Percentiles rank a stretch among this genome's conserved stretches.
Evolutionary conservation across 495 filamentous ascomycete species (phyloP).

Genomic region (Penicillium waksmanii): DNA sequence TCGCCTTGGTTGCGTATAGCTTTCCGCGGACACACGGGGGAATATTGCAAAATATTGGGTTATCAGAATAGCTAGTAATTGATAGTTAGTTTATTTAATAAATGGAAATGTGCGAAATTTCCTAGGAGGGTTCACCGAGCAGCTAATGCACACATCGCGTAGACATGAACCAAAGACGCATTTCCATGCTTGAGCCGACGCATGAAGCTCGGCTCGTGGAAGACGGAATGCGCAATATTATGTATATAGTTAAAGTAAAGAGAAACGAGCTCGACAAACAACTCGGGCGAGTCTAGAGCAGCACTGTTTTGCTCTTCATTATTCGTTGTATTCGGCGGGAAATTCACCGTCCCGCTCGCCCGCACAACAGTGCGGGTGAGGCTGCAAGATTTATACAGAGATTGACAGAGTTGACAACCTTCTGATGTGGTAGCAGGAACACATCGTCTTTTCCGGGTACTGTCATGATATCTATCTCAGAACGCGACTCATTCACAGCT

Average conservation of each 20-base stretch:
- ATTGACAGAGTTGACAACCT: constrained; percentile 21
- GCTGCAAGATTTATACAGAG: constrained; percentile 16
- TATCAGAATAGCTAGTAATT: constrained; percentile 24
- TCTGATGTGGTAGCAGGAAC: constrained; percentile 10
- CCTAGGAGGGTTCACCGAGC: constrained; percentile 19
- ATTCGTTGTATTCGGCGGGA: background rate
- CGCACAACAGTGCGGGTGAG: constrained; percentile 4
- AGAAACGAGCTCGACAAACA: background rate
- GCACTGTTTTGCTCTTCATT: background rate
- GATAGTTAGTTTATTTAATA: background rate
- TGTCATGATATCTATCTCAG: background rate
- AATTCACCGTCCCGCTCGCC: background rate
- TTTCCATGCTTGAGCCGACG: constrained; percentile 20
- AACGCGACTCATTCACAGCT: constrained; percentile 5
- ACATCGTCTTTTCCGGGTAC: constrained; percentile 26
- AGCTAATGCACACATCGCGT: constrained; percentile 31
- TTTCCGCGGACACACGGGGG: constrained; percentile 23
- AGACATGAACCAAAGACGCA: constrained; percentile 22
- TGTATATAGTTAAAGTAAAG: constrained; percentile 34
- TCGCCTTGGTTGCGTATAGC: constrained; percentile 15
- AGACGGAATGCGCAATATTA: constrained; percentile 30
- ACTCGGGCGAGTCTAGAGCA: background rate
- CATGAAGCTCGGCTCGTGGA: constrained; percentile 28
- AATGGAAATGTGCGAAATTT: background rate
- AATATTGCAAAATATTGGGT: constrained; percentile 12